Percentiles rank a stretch among this genome's conserved stretches.
Conservation (phyloP, 176 grass and related monocot species). For the Phragmites australis region DNA sequence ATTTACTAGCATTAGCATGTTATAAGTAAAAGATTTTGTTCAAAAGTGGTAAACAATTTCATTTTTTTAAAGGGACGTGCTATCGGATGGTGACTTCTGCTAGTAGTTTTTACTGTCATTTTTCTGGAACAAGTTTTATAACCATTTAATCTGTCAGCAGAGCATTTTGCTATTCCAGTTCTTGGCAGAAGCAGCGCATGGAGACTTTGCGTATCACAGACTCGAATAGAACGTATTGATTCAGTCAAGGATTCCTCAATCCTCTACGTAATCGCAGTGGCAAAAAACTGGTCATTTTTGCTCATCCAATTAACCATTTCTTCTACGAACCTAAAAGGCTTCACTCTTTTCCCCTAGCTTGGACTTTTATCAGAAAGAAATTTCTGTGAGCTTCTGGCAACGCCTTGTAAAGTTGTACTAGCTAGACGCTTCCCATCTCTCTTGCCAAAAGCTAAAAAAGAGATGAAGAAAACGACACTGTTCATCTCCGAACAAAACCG, state of each 20-base stretch:
- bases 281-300: constrained; percentile 19
- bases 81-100: too few species aligned
- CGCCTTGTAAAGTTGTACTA: background rate
- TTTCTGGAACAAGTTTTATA: too few species aligned
- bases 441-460: background rate
- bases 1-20: background rate
- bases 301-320: background rate
- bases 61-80: too few species aligned
- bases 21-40: background rate
- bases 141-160: background rate
- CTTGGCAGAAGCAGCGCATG: constrained; percentile 14
- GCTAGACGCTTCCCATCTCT: background rate
- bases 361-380: background rate
- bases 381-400: constrained; percentile 20
- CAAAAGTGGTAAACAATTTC: too few species aligned
- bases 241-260: background rate
- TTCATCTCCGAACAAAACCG: too few species aligned
- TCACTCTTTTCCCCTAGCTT: background rate
- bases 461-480: background rate
- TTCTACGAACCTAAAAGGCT: constrained; percentile 13
- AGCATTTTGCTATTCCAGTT: background rate
- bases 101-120: too few species aligned
- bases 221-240: constrained; percentile 1
- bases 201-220: background rate
- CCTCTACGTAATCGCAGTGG: background rate